A percentile compares a stretch with the other conserved stretches of the same genome.
phyloP scores from a whole-genome alignment of 371 early-diverging fungal genomes.

The Smittium culicis region DNA sequence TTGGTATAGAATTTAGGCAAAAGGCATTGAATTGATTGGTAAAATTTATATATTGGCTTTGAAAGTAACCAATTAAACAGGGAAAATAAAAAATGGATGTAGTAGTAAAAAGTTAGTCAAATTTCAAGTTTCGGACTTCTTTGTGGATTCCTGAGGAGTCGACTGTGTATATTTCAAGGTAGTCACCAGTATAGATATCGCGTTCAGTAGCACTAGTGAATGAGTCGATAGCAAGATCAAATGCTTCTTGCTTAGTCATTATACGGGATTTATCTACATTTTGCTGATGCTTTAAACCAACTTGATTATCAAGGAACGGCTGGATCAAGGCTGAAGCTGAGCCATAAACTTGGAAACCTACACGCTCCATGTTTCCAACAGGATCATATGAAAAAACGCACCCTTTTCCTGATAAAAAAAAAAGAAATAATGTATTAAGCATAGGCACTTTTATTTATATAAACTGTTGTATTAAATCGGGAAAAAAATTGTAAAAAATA shows the following conservation, averaged over 20 bases:
- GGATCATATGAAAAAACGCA: conserved; percentile 92
- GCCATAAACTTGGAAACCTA: conserved; percentile 69
- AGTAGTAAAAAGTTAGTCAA: conserved; percentile 38
- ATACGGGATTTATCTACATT: conserved; percentile 13
- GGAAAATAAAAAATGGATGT: conserved; percentile 12
- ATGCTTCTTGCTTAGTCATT: conserved; percentile 38
- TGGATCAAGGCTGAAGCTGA: conserved; percentile 87
- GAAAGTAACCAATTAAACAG: conserved; percentile 1
- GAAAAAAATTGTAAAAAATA: background rate
- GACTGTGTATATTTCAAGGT: conserved; percentile 84
- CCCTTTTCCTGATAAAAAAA: conserved; percentile 45
- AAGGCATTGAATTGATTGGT: too few species aligned
- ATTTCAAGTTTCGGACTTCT: conserved; percentile 59
- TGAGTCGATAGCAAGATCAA: conserved; percentile 83
- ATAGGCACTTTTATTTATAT: too few species aligned
- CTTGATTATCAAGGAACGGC: conserved; percentile 97
- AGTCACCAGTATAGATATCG: conserved; percentile 99
- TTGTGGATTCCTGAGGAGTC: conserved; percentile 62
- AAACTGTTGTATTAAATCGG: too few species aligned
- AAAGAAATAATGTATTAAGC: too few species aligned
- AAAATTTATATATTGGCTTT: too few species aligned
- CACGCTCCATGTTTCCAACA: conserved; percentile 86
- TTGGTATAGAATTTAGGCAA: too few species aligned
- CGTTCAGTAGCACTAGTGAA: conserved; percentile 98
- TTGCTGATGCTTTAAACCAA: conserved; percentile 49